Percentiles rank a stretch among this genome's conserved stretches.
Evolutionary conservation across 352 stramenopile species (phyloP).

Genomic region (Globisporangium takayamanum): DNA sequence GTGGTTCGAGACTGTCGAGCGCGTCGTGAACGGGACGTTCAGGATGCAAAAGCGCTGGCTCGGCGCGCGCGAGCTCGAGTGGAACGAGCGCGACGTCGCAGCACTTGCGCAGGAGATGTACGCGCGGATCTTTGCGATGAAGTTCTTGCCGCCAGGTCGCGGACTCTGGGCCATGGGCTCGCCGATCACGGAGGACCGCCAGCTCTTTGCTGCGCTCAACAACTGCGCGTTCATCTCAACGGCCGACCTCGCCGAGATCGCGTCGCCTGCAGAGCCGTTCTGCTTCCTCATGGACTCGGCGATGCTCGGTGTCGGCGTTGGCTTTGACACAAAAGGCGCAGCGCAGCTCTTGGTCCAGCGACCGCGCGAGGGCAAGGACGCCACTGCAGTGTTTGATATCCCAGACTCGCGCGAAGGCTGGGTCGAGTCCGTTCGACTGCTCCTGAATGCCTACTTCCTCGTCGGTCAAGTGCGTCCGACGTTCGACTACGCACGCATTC

Average conservation of each 20-base stretch:
- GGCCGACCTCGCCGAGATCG: slow-evolving; percentile 45
- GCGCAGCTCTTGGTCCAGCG: slow-evolving; percentile 38
- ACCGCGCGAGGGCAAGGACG: slow-evolving; percentile 16
- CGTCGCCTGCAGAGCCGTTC: slow-evolving; percentile 76
- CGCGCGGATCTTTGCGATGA: slow-evolving; percentile 90
- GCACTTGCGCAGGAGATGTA: slow-evolving; percentile 87
- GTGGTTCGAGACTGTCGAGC: slow-evolving; percentile 90
- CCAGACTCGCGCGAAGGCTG: slow-evolving; percentile 77
- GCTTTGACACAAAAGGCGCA: slow-evolving; percentile 91
- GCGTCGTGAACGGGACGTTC: slow-evolving; percentile 93
- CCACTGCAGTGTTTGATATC: slow-evolving; percentile 23
- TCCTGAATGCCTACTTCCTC: slow-evolving; percentile 86
- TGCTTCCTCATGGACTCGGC: slow-evolving; percentile 94
- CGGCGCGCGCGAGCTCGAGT: slow-evolving; percentile 35
- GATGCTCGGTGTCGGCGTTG: slow-evolving; percentile 92
- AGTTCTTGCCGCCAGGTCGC: slow-evolving; percentile 90
- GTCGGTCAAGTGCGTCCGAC: slow-evolving; percentile 17
- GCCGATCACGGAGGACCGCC: slow-evolving; percentile 80
- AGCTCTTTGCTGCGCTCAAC: slow-evolving; percentile 87
- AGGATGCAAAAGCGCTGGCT: slow-evolving; percentile 91
- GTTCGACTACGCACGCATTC: slow-evolving; percentile 86
- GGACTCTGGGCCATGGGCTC: slow-evolving; percentile 94
- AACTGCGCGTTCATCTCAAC: slow-evolving; percentile 94
- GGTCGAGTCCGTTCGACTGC: slow-evolving; percentile 76
- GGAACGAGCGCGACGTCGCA: slow-evolving; percentile 56